phyloP scores from a whole-genome alignment of 1,139 yeast genomes.

The Pichia cactophila region DNA sequence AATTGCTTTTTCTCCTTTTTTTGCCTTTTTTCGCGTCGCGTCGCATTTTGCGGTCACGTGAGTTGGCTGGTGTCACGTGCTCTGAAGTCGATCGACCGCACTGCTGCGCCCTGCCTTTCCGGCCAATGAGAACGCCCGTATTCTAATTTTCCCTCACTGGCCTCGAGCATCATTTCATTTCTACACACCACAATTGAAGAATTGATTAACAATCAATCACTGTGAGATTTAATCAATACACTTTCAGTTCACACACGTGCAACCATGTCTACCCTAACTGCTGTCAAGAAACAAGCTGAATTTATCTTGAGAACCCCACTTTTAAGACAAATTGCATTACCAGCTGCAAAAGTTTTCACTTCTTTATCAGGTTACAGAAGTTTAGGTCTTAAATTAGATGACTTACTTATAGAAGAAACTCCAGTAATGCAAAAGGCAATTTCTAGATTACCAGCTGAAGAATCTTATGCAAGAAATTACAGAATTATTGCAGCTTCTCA shows the following conservation, averaged over 20 bases:
- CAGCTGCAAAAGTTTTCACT: slow-evolving; percentile 69
- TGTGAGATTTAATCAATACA: background rate
- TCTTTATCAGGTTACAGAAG: slow-evolving; percentile 85
- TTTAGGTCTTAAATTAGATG: slow-evolving; percentile 85
- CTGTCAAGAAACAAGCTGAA: slow-evolving; percentile 76
- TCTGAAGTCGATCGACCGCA: background rate
- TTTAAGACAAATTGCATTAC: slow-evolving; percentile 66
- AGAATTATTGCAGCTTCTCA: slow-evolving; percentile 92
- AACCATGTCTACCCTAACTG: slow-evolving; percentile 70
- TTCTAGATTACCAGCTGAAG: slow-evolving; percentile 76
- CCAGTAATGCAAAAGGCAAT: slow-evolving; percentile 83
- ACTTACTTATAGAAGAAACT: slow-evolving; percentile 79
- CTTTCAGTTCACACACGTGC: background rate
- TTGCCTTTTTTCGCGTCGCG: background rate
- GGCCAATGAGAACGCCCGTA: background rate
- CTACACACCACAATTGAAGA: background rate
- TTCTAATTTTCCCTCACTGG: background rate
- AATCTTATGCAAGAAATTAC: slow-evolving; percentile 82
- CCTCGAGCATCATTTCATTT: background rate
- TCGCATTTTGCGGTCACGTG: background rate
- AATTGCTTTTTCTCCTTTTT: too few relatives aligned
- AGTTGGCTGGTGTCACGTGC: background rate
- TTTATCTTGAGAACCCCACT: slow-evolving; percentile 75
- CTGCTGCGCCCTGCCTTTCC: background rate
- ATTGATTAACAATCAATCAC: background rate